A percentile compares a stretch with the other conserved stretches of the same genome.
phyloP scores from a whole-genome alignment of 108 stramenopile species.

The Nitzschia sp. region DNA sequence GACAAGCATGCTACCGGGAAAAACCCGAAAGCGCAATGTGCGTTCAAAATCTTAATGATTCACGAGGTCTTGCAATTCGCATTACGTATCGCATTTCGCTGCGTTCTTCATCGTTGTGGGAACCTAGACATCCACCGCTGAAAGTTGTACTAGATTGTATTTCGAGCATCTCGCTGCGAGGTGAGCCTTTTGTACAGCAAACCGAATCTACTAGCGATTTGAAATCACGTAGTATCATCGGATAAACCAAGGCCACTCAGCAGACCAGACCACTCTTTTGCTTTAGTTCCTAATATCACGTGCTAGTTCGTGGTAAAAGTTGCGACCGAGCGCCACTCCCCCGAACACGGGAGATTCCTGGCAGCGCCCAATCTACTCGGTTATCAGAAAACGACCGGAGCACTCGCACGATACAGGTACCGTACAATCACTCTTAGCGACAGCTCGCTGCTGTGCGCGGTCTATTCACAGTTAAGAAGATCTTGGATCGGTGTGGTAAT shows the following conservation, averaged over 20 bases:
- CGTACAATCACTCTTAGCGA: constrained; percentile 42
- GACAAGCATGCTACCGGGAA: constrained; percentile 86
- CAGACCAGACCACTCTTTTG: too few species aligned
- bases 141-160: constrained; percentile 81
- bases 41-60: constrained; percentile 96
- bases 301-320: background rate
- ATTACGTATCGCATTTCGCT: constrained; percentile 98
- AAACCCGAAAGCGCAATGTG: constrained; percentile 90
- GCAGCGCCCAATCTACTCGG: background rate
- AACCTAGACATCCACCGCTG: constrained; percentile 97
- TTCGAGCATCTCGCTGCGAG: too few species aligned
- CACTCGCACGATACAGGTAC: too few species aligned
- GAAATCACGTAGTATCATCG: too few species aligned
- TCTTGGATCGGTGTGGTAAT: constrained; percentile 89
- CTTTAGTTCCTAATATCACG: background rate
- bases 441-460: background rate
- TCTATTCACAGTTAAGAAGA: constrained; percentile 45
- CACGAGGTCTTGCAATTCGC: constrained; percentile 95
- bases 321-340: background rate
- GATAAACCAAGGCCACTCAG: too few species aligned
- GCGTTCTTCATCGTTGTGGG: constrained; percentile 98
- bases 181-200: too few species aligned
- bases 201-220: too few species aligned
- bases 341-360: constrained; percentile 61
- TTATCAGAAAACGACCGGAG: too few species aligned